phyloP scores from a whole-genome alignment of 2,329 filamentous ascomycete species.

The Diaporthe amygdali region DNA sequence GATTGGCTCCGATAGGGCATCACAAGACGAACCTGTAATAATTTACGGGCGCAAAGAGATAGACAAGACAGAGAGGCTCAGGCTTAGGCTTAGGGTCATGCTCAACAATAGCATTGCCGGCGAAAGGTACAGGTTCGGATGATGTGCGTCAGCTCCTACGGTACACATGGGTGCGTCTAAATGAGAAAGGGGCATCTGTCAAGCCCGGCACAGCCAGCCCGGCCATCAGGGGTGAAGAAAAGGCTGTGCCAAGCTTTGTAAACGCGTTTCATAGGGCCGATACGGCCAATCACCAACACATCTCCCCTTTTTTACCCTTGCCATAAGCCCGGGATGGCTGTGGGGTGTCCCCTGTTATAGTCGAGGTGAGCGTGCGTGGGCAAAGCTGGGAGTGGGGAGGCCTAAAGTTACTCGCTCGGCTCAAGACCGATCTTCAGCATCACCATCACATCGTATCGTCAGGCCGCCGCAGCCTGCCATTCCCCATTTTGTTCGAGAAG shows the following conservation, averaged over 20 bases:
- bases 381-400: neutral
- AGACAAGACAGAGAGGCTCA: neutral
- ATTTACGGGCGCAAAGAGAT: neutral
- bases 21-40: conserved; percentile 5
- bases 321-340: neutral
- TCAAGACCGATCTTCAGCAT: conserved; percentile 8
- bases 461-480: neutral
- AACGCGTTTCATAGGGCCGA: conserved; percentile 13
- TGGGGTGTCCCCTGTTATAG: conserved; percentile 12
- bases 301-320: conserved; percentile 12
- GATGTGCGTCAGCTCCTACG: conserved; percentile 11
- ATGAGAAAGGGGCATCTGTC: conserved; percentile 23
- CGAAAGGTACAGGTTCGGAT: neutral
- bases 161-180: neutral
- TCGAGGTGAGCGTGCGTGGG: neutral
- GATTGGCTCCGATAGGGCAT: neutral
- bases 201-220: conserved; percentile 15
- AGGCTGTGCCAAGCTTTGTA: conserved; percentile 19
- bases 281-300: neutral
- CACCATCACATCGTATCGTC: neutral
- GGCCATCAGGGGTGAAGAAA: neutral
- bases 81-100: no score
- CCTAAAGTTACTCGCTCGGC: conserved; percentile 2
- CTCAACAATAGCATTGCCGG: conserved; percentile 2
- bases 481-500: neutral